Evolutionary conservation across 305 asterid genomes (phyloP), one percentile per base, ranked within the genome.

Genomic region (Ajuga reptans): DNA sequence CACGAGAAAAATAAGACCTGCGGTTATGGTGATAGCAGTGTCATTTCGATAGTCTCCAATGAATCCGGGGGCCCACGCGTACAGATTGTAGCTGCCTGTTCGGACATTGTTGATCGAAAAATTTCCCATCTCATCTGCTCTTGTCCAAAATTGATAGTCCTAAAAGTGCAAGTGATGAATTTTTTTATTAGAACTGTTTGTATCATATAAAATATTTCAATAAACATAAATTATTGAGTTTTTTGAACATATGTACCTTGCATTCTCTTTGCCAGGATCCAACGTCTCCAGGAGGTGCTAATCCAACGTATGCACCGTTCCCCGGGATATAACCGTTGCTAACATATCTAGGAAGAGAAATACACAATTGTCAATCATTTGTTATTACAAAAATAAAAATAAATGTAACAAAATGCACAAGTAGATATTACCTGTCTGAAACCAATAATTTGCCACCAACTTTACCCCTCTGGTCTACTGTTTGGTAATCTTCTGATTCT

Each of bases 221-320:
- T n/a, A n/a, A n/a, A n/a, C n/a, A 36, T 9, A 36, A 18, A 39
- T 53, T 21, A 24, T 29, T 7, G 34, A 53, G 63, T 37, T 29
- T 5, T 4, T 58, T 68, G 49, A 63, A 56, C 16, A 37, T n/a
- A n/a, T 76, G 80, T 62, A 84, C 88, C 96, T 91, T 93, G 96
- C 99, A 91, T 79, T 93, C 99, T 82, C 95, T 84, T 82, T 90
- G 96, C 96, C 95, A 93, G 63, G 97, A 93, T 67, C 97, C 96
- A 36, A 41, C 89, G 36, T 74, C 86, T 57, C 99, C 99, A 0
- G 92, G 95, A 56, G 95, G 95, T 36, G 97, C 97, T 71, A 93
- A 70, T 43, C 99, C 97, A 14, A 90, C 84, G 47, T 87, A 87
- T 5, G 97, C 96, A 14, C 96, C 82, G 50, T 72, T 76, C 67